These are phyloP conservation scores for Phytophthora agathidicida DNA, from an alignment of 352 stramenopile species.

Conservation along the genomic window DNA sequence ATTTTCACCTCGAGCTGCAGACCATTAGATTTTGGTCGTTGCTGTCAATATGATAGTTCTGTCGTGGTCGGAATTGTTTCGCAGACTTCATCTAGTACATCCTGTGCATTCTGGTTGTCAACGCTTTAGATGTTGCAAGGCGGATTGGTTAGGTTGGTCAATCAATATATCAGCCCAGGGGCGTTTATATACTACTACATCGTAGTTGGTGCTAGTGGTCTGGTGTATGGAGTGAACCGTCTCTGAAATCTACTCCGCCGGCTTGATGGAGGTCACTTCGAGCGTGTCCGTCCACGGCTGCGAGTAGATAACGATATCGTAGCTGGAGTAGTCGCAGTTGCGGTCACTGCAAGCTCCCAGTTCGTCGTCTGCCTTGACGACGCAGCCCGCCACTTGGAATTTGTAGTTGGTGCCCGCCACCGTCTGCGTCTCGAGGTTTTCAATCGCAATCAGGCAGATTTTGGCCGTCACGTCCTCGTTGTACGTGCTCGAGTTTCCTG, in stretches of 20 bases:
- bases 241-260: conserved; percentile 25
- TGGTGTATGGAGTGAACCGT: too few species aligned
- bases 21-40: too few species aligned
- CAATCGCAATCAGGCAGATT: conserved; percentile 49
- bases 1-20: too few species aligned
- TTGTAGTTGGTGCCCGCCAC: conserved; percentile 69
- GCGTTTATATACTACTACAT: conserved; percentile 33
- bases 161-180: conserved; percentile 14
- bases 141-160: too few species aligned
- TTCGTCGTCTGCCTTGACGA: conserved; percentile 36
- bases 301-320: conserved; percentile 46
- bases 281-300: conserved; percentile 47
- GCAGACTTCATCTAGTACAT: too few species aligned
- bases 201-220: too few species aligned
- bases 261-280: conserved; percentile 44
- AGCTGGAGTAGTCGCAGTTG: conserved; percentile 39
- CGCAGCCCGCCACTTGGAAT: conserved; percentile 57
- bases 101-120: too few species aligned
- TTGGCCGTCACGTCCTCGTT: conserved; percentile 27
- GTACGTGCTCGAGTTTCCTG: conserved; percentile 39
- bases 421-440: conserved; percentile 43
- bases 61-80: too few species aligned
- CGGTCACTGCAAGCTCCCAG: conserved; percentile 49
- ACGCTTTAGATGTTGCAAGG: too few species aligned
- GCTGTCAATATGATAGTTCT: too few species aligned